Evolutionary conservation across 148 eudicot genomes (phyloP).

Genomic region (Spergularia bocconei): DNA sequence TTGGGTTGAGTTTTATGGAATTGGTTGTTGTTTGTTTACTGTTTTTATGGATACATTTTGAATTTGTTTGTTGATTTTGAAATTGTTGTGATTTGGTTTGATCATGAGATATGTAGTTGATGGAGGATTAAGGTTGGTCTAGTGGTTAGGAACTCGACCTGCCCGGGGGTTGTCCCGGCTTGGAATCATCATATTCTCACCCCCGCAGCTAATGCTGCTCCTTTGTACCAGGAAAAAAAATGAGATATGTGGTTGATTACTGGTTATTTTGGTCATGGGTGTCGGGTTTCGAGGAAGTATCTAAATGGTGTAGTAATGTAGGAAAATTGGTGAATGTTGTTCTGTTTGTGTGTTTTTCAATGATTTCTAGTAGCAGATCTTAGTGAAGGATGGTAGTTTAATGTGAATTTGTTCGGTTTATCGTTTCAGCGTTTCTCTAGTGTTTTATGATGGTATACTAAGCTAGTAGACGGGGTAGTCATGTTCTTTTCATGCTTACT

Average conservation of each 20-base stretch:
- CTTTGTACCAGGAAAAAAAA: too few relatives aligned
- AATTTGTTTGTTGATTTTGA: neutral
- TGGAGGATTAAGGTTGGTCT: too few relatives aligned
- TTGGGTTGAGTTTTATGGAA: neutral
- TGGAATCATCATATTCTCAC: too few relatives aligned
- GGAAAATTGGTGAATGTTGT: neutral
- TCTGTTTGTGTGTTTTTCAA: neutral
- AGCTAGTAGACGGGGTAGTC: neutral
- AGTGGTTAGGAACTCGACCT: too few relatives aligned
- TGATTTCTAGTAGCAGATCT: neutral
- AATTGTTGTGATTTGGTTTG: neutral
- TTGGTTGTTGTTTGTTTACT: neutral
- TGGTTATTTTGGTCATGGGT: neutral
- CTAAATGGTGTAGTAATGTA: neutral
- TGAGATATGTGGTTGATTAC: neutral
- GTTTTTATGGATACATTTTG: neutral
- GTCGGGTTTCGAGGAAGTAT: neutral
- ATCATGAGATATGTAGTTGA: neutral
- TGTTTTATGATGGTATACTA: too few relatives aligned
- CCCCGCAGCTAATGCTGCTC: too few relatives aligned
- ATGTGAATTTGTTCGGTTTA: neutral
- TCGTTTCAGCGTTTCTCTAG: neutral
- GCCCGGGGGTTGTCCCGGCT: too few relatives aligned
- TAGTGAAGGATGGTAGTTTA: neutral
- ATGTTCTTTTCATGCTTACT: neutral